Evolutionary conservation across 306 rosid species (phyloP), one percentile per base, ranked within the genome.

Genomic region (Fragaria ananassa): DNA sequence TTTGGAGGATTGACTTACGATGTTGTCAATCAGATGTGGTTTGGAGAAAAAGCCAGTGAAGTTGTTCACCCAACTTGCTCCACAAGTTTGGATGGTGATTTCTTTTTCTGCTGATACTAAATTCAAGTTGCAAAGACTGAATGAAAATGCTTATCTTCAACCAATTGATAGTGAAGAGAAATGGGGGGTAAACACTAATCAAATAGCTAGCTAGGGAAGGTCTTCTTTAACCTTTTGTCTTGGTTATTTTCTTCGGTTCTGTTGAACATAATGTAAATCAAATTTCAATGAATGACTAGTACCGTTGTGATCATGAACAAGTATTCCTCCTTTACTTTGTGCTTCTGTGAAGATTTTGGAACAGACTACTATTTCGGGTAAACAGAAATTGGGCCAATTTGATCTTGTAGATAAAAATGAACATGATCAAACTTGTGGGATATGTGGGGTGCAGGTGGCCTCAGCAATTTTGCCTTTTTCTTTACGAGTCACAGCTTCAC

Each of bases 1-100:
- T 86, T 81, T 74, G 92, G 83, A 79, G 92, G 82, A 76, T 41
- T 72, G 76, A 84, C 88, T 68, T 64, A 60, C 76, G 91, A 87
- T 70, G 60, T 75, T 25, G 62, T 44, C 51, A 86, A 62, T 75
- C 81, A 78, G 34, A 25, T 81, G 78, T 70, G 76, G 25, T 86
- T 71, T 44, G 82, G 76, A 66, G 87, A 77, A 70, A 85, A 74
- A 83, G 35, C 70, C 25, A 71, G 76, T 77, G 86, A 76, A 39
- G 78, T 81, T 37, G 70, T n/a, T 70, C 81, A 70, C 42, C 73
- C 88, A 75, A 70, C 68, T 68, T 51, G 49, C 27, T 81, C 75
- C 27, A 72, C 83, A n/a, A 85, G 50, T 81, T 74, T 85, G 75
- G 82, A 35, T 11, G 46, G 69, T 83, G 97, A 86, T 82, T 78